Evolutionary conservation across 352 stramenopile species (phyloP).

Genomic region (Blastocystis sp.): DNA sequence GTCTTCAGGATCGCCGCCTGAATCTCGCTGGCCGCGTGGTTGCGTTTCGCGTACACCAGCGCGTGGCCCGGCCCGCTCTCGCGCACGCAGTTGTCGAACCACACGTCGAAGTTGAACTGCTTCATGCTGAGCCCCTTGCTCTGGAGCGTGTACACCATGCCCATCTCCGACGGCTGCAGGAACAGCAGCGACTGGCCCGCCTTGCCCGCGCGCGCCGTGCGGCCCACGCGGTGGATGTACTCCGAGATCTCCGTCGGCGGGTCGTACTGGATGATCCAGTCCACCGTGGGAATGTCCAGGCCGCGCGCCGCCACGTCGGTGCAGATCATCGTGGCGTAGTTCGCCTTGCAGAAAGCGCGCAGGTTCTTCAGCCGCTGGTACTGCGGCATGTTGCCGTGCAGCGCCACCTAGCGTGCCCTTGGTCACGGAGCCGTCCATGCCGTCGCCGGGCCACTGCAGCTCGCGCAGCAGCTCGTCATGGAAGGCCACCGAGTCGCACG

Average conservation of each 20-base stretch:
- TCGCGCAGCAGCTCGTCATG: constrained; percentile 83
- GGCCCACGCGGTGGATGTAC: constrained; percentile 80
- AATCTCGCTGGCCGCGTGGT: constrained; percentile 68
- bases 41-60: constrained; percentile 53
- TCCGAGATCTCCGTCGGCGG: constrained; percentile 80
- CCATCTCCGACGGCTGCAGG: constrained; percentile 89
- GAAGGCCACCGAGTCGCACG: constrained; percentile 93
- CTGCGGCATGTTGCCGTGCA: constrained; percentile 59
- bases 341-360: constrained; percentile 49
- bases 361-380: constrained; percentile 55
- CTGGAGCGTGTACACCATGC: constrained; percentile 87
- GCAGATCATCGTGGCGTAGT: constrained; percentile 74
- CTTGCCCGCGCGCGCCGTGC: constrained; percentile 72
- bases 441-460: constrained; percentile 71
- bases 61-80: constrained; percentile 14
- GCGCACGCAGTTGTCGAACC: constrained; percentile 62
- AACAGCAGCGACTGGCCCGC: constrained; percentile 90
- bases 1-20: constrained; percentile 13
- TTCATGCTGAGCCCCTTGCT: constrained; percentile 80
- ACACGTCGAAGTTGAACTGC: constrained; percentile 75
- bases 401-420: constrained; percentile 29
- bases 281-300: constrained; percentile 80
- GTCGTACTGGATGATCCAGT: constrained; percentile 89
- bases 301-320: constrained; percentile 72
- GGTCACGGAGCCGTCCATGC: not conserved